Evolutionary conservation across 2,329 filamentous ascomycete species (phyloP).

Genomic region (Neocucurbitaria cava): DNA sequence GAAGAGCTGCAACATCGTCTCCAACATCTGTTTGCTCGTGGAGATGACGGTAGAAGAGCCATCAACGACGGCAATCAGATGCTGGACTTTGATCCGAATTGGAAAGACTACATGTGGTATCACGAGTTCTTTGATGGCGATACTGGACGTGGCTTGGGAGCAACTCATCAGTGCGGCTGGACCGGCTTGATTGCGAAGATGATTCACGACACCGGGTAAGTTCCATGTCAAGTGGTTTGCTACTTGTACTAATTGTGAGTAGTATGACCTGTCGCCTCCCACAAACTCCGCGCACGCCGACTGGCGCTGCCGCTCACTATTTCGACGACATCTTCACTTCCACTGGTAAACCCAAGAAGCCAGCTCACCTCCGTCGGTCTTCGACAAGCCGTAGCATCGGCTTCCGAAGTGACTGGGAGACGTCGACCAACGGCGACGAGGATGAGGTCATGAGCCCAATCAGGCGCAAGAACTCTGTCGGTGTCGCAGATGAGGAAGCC

Average conservation of each 20-base stretch:
- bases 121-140: constrained; percentile 98
- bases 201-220: constrained; percentile 96
- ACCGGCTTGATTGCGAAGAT: constrained; percentile 94
- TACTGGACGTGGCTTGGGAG: constrained; percentile 84
- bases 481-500: constrained; percentile 61
- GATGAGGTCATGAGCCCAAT: constrained; percentile 39
- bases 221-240: constrained; percentile 16
- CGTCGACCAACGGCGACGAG: constrained; percentile 44
- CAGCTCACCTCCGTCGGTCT: constrained; percentile 72
- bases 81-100: constrained; percentile 89
- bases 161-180: constrained; percentile 96
- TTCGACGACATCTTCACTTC: constrained; percentile 88
- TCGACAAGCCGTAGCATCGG: constrained; percentile 86
- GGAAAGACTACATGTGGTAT: constrained; percentile 95
- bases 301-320: constrained; percentile 85
- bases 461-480: constrained; percentile 56
- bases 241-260: constrained; percentile 51
- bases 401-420: constrained; percentile 76
- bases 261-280: constrained; percentile 56
- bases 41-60: constrained; percentile 84
- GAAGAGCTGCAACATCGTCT: constrained; percentile 95
- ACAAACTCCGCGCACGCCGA: constrained; percentile 89
- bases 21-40: constrained; percentile 86
- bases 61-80: constrained; percentile 85
- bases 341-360: constrained; percentile 50